Base-by-base conservation (phyloP, 257 asterid species). In the Solanum bulbocastanum region DNA sequence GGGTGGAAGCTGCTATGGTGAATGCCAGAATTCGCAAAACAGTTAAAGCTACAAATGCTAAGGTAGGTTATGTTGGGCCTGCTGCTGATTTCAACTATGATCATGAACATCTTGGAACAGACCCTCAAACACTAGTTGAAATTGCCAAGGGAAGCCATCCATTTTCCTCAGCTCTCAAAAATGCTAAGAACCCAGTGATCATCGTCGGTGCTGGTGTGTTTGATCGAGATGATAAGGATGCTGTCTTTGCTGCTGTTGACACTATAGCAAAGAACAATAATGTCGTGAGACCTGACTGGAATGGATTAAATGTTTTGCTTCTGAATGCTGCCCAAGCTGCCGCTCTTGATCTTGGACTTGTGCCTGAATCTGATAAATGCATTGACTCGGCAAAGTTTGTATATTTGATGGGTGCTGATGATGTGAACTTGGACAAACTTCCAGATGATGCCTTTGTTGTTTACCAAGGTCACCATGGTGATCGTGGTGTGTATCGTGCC, bases 401-500 rank as follows among this genome's bases (percentile, higher is more conserved):
- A 85, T 97, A 96, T 86, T 85, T 97, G 89, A 96, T 97, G 99
- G 99, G 99, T 56, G 98, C 99, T 83, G 99, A 97, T 78, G 99
- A 97, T 36, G 94, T 90, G 87, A 90, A 90, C 90, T 82, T 97
- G 92, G 99, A 96, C 39, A 95, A 92, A 88, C 89, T 95, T 69
- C 98, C 98, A 0, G 93, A 90, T 12, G 99, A 97, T 86, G 98
- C 99, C 87, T 97, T 97, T 79, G 98, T 97, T 18, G 99, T 96
- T 88, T 97, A 96, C 96, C 99, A 97, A 90, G 99, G 99, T 60
- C 99, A 97, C 90, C 99, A 97, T 37, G 99, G 99, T 44, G 99
- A 97, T 83, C 89, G 89, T 3, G 88, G 98, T 1, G 99, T 97
- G 35, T 97, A 97, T 76, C 99, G 99, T 75, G 99, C 99, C 37